These are phyloP conservation scores for Gracilariopsis chorda DNA, from an alignment of 23 red algal species.

Conservation along the genomic window DNA sequence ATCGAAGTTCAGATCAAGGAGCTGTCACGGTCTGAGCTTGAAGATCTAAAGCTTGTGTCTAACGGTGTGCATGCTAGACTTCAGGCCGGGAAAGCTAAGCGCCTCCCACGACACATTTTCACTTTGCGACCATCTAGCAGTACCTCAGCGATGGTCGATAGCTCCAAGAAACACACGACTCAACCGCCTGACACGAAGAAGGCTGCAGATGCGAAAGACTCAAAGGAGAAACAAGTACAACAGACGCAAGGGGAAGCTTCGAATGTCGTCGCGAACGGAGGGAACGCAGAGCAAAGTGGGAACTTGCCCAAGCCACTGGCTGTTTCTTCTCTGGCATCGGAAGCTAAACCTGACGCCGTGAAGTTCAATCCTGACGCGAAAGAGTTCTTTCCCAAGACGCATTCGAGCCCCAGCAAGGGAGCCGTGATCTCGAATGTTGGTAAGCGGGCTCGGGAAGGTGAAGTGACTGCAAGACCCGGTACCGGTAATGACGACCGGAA, in stretches of 20 bases:
- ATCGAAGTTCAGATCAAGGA: constrained; percentile 17
- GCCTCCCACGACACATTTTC: constrained; percentile 37
- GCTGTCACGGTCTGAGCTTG: constrained; percentile 12
- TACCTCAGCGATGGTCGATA: background rate
- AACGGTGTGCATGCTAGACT: constrained; percentile 42
- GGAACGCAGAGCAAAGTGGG: background rate
- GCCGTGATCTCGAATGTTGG: background rate
- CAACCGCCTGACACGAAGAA: background rate
- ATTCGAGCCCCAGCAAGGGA: background rate
- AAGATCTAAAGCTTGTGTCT: constrained; percentile 24
- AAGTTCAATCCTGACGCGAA: background rate
- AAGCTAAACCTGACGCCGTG: background rate
- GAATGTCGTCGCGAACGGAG: background rate
- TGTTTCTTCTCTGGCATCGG: background rate
- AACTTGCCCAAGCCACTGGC: background rate
- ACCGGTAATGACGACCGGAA: background rate
- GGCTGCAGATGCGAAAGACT: background rate
- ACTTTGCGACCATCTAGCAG: constrained; percentile 4
- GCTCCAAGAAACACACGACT: background rate
- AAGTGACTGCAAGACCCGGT: background rate
- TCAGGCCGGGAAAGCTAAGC: constrained; percentile 31
- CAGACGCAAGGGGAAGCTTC: background rate
- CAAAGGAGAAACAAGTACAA: background rate
- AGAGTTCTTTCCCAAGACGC: background rate
- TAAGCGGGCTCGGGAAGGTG: background rate